phyloP scores from a whole-genome alignment of 768 basidiomycete genomes.

The Phanerodontia chrysosporium region DNA sequence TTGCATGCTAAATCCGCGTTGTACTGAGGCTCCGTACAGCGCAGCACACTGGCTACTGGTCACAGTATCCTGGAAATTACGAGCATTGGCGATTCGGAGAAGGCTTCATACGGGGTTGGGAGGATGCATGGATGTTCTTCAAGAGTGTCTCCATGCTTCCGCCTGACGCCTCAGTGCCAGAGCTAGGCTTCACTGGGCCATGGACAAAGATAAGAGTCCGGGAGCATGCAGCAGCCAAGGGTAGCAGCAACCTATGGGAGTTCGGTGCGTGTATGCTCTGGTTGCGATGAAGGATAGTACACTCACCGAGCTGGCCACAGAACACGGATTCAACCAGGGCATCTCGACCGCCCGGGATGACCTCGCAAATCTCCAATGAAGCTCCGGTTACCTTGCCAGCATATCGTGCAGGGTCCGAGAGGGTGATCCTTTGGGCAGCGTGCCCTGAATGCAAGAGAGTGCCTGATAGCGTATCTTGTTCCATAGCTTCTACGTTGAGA shows the following conservation, averaged over 20 bases:
- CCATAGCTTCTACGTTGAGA: neutral
- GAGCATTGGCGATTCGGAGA: slow-evolving; percentile 65
- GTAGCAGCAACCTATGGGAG: slow-evolving; percentile 56
- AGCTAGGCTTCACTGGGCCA: slow-evolving; percentile 63
- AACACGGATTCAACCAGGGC: slow-evolving; percentile 13
- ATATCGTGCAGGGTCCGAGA: neutral
- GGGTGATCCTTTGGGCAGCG: neutral
- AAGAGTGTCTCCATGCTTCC: slow-evolving; percentile 14
- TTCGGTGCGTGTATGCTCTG: slow-evolving; percentile 42
- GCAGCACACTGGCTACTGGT: slow-evolving; percentile 41
- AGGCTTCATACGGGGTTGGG: slow-evolving; percentile 71
- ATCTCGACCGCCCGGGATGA: slow-evolving; percentile 3
- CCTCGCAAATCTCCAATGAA: neutral
- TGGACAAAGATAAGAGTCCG: slow-evolving; percentile 46
- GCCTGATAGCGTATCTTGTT: neutral
- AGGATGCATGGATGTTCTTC: slow-evolving; percentile 61
- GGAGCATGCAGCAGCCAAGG: slow-evolving; percentile 41
- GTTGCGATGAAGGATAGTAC: neutral
- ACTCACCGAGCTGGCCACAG: slow-evolving; percentile 1
- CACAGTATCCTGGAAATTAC: slow-evolving; percentile 50
- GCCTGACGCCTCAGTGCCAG: slow-evolving; percentile 32
- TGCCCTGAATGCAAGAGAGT: neutral
- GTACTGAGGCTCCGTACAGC: slow-evolving; percentile 18
- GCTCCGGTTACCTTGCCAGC: neutral
- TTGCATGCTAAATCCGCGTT: neutral